Evolutionary conservation across 1,284 basidiomycete genomes (phyloP).

Genomic region (Trichosporon sp.): DNA sequence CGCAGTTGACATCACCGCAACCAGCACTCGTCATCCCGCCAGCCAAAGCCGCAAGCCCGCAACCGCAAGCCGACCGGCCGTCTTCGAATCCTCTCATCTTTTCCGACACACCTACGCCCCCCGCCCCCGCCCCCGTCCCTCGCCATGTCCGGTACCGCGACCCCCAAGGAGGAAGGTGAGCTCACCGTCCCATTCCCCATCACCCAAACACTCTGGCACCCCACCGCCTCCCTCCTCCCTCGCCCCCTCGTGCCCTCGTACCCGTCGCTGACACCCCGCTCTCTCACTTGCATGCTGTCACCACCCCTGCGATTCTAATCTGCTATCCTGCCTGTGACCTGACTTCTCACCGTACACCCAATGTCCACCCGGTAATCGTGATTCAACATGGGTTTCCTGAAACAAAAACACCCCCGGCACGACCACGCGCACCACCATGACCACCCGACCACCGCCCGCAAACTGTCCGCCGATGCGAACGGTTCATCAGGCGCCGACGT

Average conservation of each 20-base stretch:
- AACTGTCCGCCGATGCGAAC: not conserved
- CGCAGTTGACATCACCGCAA: conserved; percentile 4
- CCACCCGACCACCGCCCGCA: not conserved
- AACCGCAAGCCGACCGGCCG: not conserved
- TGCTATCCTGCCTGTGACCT: not conserved
- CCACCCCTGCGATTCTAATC: not conserved
- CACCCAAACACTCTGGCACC: not conserved
- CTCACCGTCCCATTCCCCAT: not conserved
- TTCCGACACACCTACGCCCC: not conserved
- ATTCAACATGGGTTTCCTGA: not conserved
- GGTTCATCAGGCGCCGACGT: conserved; percentile 40
- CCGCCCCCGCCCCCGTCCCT: not conserved
- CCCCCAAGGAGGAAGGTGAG: conserved; percentile 9
- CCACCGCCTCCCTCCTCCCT: not conserved
- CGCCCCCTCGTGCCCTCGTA: not conserved
- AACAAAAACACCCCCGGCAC: not conserved
- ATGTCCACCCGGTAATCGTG: not conserved
- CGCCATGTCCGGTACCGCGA: conserved; percentile 1
- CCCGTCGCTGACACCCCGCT: not conserved
- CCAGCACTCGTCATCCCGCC: conserved; percentile 5
- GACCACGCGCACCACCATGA: not conserved
- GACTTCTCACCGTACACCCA: not conserved
- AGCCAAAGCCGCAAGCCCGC: not conserved
- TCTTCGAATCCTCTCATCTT: not conserved
- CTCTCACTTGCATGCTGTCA: not conserved